Evolutionary conservation across 768 basidiomycete species (phyloP), one percentile per base, ranked within the genome.

Genomic region (Boletus subparvulus): DNA sequence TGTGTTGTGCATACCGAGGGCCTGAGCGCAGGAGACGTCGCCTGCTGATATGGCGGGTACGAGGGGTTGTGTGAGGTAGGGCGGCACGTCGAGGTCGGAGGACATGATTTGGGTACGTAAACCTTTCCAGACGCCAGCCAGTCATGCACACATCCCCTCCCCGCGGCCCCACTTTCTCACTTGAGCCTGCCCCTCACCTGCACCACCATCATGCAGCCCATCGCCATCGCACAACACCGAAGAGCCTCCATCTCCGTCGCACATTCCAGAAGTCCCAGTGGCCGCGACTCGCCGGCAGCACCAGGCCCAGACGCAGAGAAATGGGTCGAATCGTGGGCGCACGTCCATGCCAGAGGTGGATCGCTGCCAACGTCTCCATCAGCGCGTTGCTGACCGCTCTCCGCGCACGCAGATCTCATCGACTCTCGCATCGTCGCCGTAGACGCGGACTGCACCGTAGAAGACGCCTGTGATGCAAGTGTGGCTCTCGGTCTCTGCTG

Each of bases 401-500:
- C 24, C 4, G 6, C 32, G 17, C 16, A 8, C 28, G 10, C 55
- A 91, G 90, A 88, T 66, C 75, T 92, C 26, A 84, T 90, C 59
- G 88, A 90, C 67, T 80, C 80, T 43, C 82, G 80, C 4, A 79
- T 92, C 47, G 81, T 90, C 16, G 74, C 78, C 28, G 78, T 92
- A 11, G 84, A 85, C 52, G 82, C 82, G n/a, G 83, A 90, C 44
- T 83, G 80, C 9, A 85, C 81, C 47, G 91, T 93, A 17, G 90
- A 93, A 69, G 87, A 89, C 43, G 90, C 90, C 13, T 92, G 90
- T 65, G 89, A 90, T 60, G 90, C 87, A 64, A 65, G 80, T 74
- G 44, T 47, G 24, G 12, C 21, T 19, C 26, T 35, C 42, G 8
- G 13, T 36, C 46, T 49, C 35, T 30, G 14, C n/a, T 21, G 17